Evolutionary conservation across 768 basidiomycete species (phyloP), one percentile per base, ranked within the genome.

Genomic region (Fomitopsis serialis): DNA sequence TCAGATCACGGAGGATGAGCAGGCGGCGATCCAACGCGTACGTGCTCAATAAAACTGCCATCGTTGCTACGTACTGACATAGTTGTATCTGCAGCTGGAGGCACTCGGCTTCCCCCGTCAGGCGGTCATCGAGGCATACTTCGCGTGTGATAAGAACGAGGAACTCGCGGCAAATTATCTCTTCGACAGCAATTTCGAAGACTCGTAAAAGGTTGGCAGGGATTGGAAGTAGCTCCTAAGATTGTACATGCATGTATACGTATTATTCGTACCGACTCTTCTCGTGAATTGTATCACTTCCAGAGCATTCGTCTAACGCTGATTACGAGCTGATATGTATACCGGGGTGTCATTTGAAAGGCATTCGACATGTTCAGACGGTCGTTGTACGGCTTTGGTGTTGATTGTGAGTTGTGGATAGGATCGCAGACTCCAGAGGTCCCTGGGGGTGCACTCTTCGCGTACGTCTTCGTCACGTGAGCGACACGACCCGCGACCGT

Each of bases 141-240:
- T 96, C 65, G 89, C 86, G 1, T 98, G 95, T 69, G 97, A 93
- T 68, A 93, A 91, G 79, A 93, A 98, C 65, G 97, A 98, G 71
- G 93, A 98, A 65, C 72, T 95, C 19, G 94, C 97, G 9, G 97
- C 96, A 13, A 97, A 97, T 65, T 96, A 86, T 62, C 69, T 98
- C 61, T 95, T 98, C 58, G 94, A 96, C 61, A 63, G 71, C 52
- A 74, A 74, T 25, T 85, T 83, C 62, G 84, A 82, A 1, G 84
- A 79, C 49, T 70, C 57, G 24, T 64, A 52, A n/a, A 10, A 42
- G 40, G 11, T 11, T 29, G 36, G 36, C 10, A n/a, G 37, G 9
- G 11, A 12, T 45, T 27, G 12, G 27, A 47, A 12, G 46, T 47
- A 34, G 29, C n/a, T 27, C 15, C 10, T 8, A 15, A 32, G 29